Conservation (phyloP, 139 green algal genomes). For the Medakamo hakoo region DNA sequence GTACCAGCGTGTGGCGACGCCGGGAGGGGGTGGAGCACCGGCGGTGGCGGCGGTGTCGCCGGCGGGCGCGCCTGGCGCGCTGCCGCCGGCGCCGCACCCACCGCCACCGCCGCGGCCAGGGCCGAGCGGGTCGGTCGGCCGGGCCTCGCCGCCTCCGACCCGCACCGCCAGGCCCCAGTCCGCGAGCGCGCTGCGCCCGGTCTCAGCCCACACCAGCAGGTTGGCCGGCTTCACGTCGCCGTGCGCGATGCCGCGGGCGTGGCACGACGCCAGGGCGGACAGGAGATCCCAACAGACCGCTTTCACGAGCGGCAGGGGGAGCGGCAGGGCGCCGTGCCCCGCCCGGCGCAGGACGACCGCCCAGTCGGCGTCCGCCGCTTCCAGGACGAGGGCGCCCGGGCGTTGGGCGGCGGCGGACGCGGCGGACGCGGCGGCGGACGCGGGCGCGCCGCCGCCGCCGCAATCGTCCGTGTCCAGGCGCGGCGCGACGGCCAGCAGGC, state of each 20-base stretch:
- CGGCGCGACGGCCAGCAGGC: no score
- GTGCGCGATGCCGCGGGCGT: constrained; percentile 68
- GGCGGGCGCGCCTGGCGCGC: neutral
- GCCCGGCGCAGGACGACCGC: neutral
- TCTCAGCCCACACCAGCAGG: constrained; percentile 27
- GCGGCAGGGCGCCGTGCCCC: neutral
- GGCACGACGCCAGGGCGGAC: constrained; percentile 55
- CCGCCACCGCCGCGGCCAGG: no score
- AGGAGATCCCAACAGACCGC: neutral
- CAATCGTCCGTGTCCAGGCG: no score
- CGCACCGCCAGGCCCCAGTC: neutral
- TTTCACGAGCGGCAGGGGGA: neutral
- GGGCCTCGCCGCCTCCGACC: no score
- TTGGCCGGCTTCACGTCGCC: constrained; percentile 95
- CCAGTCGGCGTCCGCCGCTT: neutral
- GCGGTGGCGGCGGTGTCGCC: no score
- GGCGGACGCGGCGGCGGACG: no score
- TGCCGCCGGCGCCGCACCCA: no score
- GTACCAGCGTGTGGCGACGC: neutral
- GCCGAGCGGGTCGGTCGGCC: no score
- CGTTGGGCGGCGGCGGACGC: neutral
- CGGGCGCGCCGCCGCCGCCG: no score
- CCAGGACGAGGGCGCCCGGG: neutral
- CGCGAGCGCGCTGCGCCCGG: neutral
- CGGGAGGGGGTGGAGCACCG: neutral